Percentiles rank a stretch among this genome's conserved stretches.
Evolutionary conservation across 192 early-diverging fungal species (phyloP).

Genomic region (Backusella luteola): DNA sequence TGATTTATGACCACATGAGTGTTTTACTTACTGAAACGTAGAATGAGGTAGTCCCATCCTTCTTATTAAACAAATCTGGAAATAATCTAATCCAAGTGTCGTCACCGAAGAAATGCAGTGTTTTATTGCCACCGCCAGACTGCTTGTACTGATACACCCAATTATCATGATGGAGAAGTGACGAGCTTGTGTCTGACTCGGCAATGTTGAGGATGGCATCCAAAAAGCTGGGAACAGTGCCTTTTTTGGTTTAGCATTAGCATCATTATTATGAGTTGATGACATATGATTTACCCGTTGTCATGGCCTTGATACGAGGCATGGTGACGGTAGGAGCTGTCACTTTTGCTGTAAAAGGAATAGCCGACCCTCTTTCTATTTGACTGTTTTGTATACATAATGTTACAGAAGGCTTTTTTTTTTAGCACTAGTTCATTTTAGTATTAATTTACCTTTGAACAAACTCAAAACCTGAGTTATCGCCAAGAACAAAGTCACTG

Average conservation of each 20-base stretch:
- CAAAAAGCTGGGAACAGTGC: constrained; percentile 75
- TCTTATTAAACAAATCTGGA: constrained; percentile 58
- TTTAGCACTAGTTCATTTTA: background rate
- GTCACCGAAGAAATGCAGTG: constrained; percentile 85
- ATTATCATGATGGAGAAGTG: constrained; percentile 65
- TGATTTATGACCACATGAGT: constrained; percentile 37
- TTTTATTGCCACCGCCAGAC: constrained; percentile 43
- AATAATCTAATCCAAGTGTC: constrained; percentile 95
- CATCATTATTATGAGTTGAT: too few relatives aligned
- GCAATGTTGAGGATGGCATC: constrained; percentile 83
- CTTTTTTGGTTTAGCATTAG: constrained; percentile 19
- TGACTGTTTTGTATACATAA: constrained; percentile 39
- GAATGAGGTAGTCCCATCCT: constrained; percentile 65
- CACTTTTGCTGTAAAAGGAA: constrained; percentile 52
- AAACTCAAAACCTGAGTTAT: constrained; percentile 63
- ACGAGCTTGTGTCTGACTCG: constrained; percentile 64
- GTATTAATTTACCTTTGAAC: constrained; percentile 46
- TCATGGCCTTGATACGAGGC: constrained; percentile 73
- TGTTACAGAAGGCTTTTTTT: background rate
- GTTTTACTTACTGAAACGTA: constrained; percentile 69
- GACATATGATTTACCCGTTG: constrained; percentile 51
- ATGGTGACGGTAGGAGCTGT: constrained; percentile 78
- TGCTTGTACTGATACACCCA: constrained; percentile 65
- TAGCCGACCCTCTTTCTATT: constrained; percentile 41
- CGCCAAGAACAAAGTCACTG: constrained; percentile 72